These are phyloP conservation scores for Rhizopogon sp. DNA, from an alignment of 768 basidiomycete genomes.

Conservation along the genomic window DNA sequence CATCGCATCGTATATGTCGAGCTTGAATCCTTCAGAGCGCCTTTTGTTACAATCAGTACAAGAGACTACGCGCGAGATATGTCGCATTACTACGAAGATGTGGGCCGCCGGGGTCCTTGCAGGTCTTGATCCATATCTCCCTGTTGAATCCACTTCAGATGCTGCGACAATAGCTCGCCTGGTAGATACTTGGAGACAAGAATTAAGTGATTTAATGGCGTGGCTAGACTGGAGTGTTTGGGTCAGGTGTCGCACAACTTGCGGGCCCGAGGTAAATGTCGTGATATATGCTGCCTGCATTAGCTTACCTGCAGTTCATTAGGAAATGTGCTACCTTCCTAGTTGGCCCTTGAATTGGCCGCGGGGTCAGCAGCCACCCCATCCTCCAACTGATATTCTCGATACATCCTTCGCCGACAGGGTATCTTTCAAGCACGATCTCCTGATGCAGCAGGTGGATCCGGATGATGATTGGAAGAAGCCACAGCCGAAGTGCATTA, in stretches of 20 bases:
- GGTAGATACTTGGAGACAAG: slow-evolving; percentile 28
- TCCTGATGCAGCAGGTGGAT: too few species aligned
- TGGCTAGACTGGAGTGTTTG: slow-evolving; percentile 55
- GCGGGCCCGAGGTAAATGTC: slow-evolving; percentile 35
- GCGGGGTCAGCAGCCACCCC: too few species aligned
- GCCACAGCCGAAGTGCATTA: slow-evolving; percentile 7
- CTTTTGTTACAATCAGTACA: slow-evolving; percentile 9
- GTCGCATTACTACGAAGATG: slow-evolving; percentile 14
- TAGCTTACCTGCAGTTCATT: too few species aligned
- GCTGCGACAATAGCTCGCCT: slow-evolving; percentile 6
- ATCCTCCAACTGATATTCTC: too few species aligned
- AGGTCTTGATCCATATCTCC: slow-evolving; percentile 2
- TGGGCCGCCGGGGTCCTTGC: slow-evolving; percentile 14
- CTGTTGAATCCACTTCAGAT: neutral
- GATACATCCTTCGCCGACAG: too few species aligned
- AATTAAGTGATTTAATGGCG: slow-evolving; percentile 32
- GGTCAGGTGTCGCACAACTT: slow-evolving; percentile 43
- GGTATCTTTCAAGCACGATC: too few species aligned
- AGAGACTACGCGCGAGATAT: slow-evolving; percentile 14
- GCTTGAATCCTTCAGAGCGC: slow-evolving; percentile 12
- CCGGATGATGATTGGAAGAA: slow-evolving; percentile 2
- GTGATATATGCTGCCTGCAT: too few species aligned
- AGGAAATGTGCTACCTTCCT: slow-evolving; percentile 8
- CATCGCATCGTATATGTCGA: neutral
- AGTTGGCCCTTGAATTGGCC: neutral